A percentile compares a stretch with the other conserved stretches of the same genome.
Conservation (phyloP, 371 early-diverging fungal genomes). For the Apophysomyces sp. region DNA sequence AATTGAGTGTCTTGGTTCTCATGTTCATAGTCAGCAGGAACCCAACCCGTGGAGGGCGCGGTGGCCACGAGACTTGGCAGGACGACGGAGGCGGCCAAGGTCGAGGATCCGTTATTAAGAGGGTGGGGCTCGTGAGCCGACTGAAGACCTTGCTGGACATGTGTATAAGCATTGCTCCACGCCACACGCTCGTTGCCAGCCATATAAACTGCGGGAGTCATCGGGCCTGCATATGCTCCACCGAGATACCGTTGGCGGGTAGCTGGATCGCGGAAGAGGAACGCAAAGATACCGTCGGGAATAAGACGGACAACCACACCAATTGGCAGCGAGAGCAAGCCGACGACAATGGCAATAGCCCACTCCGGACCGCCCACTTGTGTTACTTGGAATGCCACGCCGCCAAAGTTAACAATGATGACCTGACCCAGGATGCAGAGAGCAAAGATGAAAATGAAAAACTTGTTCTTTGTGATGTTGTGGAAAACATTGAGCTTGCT, state of each 20-base stretch:
- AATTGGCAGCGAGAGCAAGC: constrained; percentile 63
- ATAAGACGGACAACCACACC: constrained; percentile 69
- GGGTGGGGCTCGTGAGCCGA: neutral
- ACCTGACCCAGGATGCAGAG: constrained; percentile 55
- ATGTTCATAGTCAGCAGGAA: constrained; percentile 6
- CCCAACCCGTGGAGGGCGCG: constrained; percentile 15
- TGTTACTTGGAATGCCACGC: constrained; percentile 52
- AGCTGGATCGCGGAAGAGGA: constrained; percentile 22
- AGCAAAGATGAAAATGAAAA: constrained; percentile 57
- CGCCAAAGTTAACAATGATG: constrained; percentile 61
- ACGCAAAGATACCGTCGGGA: constrained; percentile 46
- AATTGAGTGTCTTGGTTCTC: constrained; percentile 17
- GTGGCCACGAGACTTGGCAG: constrained; percentile 15
- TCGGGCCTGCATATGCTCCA: neutral
- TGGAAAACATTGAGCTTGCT: constrained; percentile 61
- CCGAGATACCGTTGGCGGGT: constrained; percentile 35
- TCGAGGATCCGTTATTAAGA: neutral
- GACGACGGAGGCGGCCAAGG: constrained; percentile 14
- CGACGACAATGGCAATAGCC: constrained; percentile 65
- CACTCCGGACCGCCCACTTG: constrained; percentile 57
- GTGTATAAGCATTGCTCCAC: neutral
- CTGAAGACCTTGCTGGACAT: constrained; percentile 10
- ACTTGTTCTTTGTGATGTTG: constrained; percentile 50
- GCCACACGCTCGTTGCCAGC: constrained; percentile 28
- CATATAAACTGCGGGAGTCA: constrained; percentile 29